phyloP scores from a whole-genome alignment of 345 rosid genomes.

The Eucalyptus paniculata region DNA sequence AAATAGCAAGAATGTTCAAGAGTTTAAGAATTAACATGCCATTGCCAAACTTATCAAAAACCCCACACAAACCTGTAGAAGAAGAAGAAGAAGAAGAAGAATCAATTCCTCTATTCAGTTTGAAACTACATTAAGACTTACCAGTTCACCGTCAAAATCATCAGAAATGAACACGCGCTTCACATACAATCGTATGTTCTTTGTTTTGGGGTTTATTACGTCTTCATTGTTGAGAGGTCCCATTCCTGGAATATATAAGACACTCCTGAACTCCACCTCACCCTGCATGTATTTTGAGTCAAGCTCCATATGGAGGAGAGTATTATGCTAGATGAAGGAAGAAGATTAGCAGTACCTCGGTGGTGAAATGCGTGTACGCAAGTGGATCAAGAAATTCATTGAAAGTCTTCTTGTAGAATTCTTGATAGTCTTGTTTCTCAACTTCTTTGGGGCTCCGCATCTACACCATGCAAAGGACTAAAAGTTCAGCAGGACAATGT shows the following conservation, averaged over 20 bases:
- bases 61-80: neutral
- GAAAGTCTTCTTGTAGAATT: slow-evolving; percentile 91
- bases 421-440: slow-evolving; percentile 68
- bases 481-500: neutral
- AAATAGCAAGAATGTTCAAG: neutral
- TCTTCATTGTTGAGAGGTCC: slow-evolving; percentile 96
- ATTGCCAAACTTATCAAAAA: neutral
- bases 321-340: neutral
- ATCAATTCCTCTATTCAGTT: neutral
- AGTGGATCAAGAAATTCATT: slow-evolving; percentile 92
- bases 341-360: slow-evolving; percentile 39
- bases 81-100: neutral
- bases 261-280: slow-evolving; percentile 95
- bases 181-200: slow-evolving; percentile 80
- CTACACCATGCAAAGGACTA: slow-evolving; percentile 16
- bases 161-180: slow-evolving; percentile 98
- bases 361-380: slow-evolving; percentile 75
- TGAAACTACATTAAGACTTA: slow-evolving; percentile 6
- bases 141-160: slow-evolving; percentile 99
- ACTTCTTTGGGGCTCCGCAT: slow-evolving; percentile 83
- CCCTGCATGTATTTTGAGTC: slow-evolving; percentile 38
- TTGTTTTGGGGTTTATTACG: slow-evolving; percentile 74
- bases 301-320: neutral
- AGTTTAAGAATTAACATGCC: neutral
- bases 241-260: slow-evolving; percentile 92